These are phyloP conservation scores for Sclerotinia trifoliorum DNA, from an alignment of 2,329 filamentous ascomycete genomes.

Conservation along the genomic window DNA sequence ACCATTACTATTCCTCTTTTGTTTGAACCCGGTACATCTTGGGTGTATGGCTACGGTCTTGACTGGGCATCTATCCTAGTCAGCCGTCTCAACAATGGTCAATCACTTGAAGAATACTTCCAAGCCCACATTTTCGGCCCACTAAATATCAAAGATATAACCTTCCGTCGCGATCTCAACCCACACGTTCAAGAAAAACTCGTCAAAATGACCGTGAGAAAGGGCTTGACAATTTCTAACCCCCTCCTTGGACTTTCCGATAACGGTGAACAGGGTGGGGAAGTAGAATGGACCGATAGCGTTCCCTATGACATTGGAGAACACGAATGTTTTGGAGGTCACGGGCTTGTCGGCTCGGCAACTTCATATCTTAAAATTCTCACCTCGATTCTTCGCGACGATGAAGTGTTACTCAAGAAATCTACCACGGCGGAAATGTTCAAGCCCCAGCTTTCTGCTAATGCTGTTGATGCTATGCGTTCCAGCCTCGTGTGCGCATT, in stretches of 20 bases:
- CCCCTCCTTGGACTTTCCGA: not conserved
- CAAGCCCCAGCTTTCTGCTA: conserved; percentile 30
- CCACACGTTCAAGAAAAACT: not conserved
- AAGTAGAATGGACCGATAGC: not conserved
- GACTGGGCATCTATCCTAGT: conserved; percentile 55
- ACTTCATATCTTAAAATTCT: conserved; percentile 5
- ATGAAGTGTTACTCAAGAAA: conserved; percentile 9
- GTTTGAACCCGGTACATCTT: conserved; percentile 60
- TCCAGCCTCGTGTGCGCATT: conserved; percentile 18
- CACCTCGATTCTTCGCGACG: not conserved
- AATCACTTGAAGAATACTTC: conserved; percentile 20
- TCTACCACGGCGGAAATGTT: not conserved
- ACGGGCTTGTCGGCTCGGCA: conserved; percentile 10
- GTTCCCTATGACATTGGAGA: not conserved
- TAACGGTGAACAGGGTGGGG: not conserved
- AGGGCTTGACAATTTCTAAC: not conserved
- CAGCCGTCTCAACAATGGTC: conserved; percentile 40
- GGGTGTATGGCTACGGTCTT: conserved; percentile 54
- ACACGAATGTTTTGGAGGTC: conserved; percentile 20
- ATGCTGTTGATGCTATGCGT: conserved; percentile 24
- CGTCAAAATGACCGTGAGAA: conserved; percentile 13
- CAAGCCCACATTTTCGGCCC: conserved; percentile 25
- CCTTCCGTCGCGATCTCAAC: conserved; percentile 20
- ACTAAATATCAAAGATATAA: conserved; percentile 22
- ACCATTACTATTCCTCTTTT: conserved; percentile 47